Base-by-base conservation (phyloP, 2,329 filamentous ascomycete species). In the Emergomyces orientalis region DNA sequence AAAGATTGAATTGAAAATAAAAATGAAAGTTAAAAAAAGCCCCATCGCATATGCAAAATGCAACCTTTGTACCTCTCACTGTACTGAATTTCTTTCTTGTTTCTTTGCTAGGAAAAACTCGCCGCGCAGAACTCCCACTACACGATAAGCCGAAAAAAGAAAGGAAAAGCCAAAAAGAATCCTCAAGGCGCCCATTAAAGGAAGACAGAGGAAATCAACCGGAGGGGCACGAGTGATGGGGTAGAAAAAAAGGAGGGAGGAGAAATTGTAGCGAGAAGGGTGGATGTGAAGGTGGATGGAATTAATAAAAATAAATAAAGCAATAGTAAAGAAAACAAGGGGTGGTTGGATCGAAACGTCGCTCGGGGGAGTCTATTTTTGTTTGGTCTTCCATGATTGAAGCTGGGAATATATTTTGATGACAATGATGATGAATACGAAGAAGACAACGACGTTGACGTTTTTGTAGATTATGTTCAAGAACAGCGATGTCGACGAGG, bases 141-240 rank as follows among this genome's bases (percentile, higher is more conserved):
- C 51, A 13, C 30, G 47, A 62, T 52, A 51, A 51, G 52, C n/a
- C 52, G 49, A 47, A 55, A 9, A 19, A 11, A 9, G 19, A n/a
- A 61, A 19, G 61, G 51, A 63, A 63, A 54, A 43, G 11, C 37
- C 37, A 30, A 19, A 58, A 45, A 34, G 3, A n/a, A 32, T 7
- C 43, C 43, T 47, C n/a, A 47, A 25, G 3, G 13, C 22, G n/a
- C 11, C 43, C 43, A 13, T 47, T 13, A 39, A 39, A 11, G 30
- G 34, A 22, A 39, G 34, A 39, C 19, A n/a, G 52, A 56, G 30
- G 19, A 22, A 56, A 37, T 22, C 32, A 56, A 22, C 52, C 9
- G 52, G 17, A 56, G 52, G 17, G 34, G 6, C 32, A 32, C 32
- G n/a, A n/a, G n/a, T n/a, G n/a, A n/a, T 7, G 32, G 32, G 3